Base-by-base conservation (phyloP, 202 grass and related monocot species). In the Zizania palustris region DNA sequence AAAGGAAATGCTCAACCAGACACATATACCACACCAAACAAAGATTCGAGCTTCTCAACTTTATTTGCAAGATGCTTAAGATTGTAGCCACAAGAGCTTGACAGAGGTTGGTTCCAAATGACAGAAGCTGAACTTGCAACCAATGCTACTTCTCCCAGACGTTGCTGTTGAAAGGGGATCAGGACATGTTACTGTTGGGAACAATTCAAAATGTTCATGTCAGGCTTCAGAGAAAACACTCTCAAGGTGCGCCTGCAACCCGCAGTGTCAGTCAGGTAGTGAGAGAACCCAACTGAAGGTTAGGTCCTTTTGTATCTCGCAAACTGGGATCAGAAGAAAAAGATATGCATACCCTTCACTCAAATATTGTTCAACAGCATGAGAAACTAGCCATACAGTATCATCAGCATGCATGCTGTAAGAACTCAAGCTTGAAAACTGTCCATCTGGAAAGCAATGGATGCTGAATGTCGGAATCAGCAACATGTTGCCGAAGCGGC, bases 351-450 rank as follows among this genome's bases (percentile, higher is more conserved):
- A 71, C 64, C 91, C 87, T 66, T 88, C 84, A 42, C 74, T 87
- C 65, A 94, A 79, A 85, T 92, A 90, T 38, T 28, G 75, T 43
- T 98, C 91, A 67, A 90, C 75, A 33, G 91, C 89, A 90, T 46
- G 85, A 54, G 91, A 91, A 88, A 82, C 84, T 72, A 97, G 69
- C 95, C 87, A 97, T 71, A 97, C 95, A 41, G 95, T 90, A 83
- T 97, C 91, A 72, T 97, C 94, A 85, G 89, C 88, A 75, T 67
- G 88, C 55, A 93, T 84, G 13, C 72, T 85, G 82, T 98, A 98
- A 54, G 83, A 78, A 68, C 65, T 92, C 71, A 96, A 74, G 40
- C 65, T 69, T 34, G 61, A 67, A 74, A 18, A 42, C 28, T 67
- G 88, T 68, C 67, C 75, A 88, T 68, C 86, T 92, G 72, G 77